Base-by-base conservation (phyloP, 345 rosid genomes). In the Pugionium dolabratum region DNA sequence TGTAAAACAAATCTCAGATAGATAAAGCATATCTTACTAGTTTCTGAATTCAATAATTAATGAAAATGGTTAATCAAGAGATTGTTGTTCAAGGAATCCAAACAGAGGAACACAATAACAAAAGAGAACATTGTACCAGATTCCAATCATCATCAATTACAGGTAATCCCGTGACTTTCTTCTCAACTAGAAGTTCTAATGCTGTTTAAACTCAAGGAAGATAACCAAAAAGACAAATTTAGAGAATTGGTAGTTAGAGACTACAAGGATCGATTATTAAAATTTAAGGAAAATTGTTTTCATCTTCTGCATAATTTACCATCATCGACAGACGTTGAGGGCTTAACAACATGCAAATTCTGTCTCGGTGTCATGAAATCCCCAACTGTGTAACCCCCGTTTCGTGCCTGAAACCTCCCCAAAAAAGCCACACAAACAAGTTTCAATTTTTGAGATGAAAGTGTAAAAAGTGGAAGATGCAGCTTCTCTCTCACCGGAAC, bases 81-180 rank as follows among this genome's bases (percentile, higher is more conserved):
- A n/a, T 29, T 18, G 18, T 18, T 18, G 18, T 18, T 18, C 0
- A 18, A 18, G 18, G 18, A 18, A 0, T 18, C 18, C 6, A 70
- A 7, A 36, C 40, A 36, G 4, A 36, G 4, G 7, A 36, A 36
- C 40, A 36, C 40, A 36, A 36, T 30, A 31, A 8, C 5, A 54
- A 71, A 50, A 34, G 28, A 56, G 69, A 25, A 2, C 33, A 4
- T 43, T 6, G 73, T 86, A 93, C 97, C 91, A 88, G 79, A 18
- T 75, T 88, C 96, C 96, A 93, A 42, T 90, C 78, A 64, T 90
- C 96, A 71, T 90, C 90, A 42, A 88, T 76, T 73, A 90, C 97
- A 40, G 98, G 98, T 55, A 90, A 85, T 48, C 98, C 97, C 3
- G 96, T 86, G 52, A 90, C 74, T 79, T 96, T 86, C 80, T 79